Base-by-base conservation (phyloP, 441 rosid species). In the Jatropha podagrica region DNA sequence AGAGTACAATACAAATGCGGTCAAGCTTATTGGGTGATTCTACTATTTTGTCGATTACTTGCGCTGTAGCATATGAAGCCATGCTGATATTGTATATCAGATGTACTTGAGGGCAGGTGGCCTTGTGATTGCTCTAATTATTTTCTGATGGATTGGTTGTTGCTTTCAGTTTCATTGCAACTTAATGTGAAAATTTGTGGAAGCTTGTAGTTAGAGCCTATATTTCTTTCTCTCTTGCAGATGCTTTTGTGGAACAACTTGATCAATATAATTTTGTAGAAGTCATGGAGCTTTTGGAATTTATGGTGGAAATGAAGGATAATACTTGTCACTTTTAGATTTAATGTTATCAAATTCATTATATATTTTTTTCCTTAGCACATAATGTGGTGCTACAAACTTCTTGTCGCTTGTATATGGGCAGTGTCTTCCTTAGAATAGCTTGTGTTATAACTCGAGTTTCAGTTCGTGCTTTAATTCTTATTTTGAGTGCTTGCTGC, bases 191-290 rank as follows among this genome's bases (percentile, higher is more conserved):
- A n/a, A 37, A 38, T 69, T 54, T 65, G 38, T 9, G 7, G 41
- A 65, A 65, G 52, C 55, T 65, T 65, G 74, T 7, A 12, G 74
- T 78, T 54, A 55, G 67, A 65, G 23, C 49, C 60, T 71, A 27
- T 73, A 65, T 74, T 72, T 44, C 14, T 17, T 20, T 62, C 55
- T 40, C n/a, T 63, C 54, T 69, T 74, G 83, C 80, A 81, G 83
- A 76, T 74, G 61, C 73, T 75, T 58, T 23, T 64, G 51, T 65
- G 77, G 60, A 60, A 56, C 65, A 38, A 73, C 48, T 61, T 44
- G 48, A 27, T 41, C 77, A 9, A n/a, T 70, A 59, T 78, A 48
- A 44, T 13, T 64, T 60, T 66, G 77, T 72, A 60, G 83, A 52
- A 18, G 71, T 68, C 7, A 0, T 67, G 46, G 76, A 74, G 54